These are phyloP conservation scores for Schizonepeta tenuifolia DNA, from an alignment of 257 asterid genomes.

Conservation along the genomic window DNA sequence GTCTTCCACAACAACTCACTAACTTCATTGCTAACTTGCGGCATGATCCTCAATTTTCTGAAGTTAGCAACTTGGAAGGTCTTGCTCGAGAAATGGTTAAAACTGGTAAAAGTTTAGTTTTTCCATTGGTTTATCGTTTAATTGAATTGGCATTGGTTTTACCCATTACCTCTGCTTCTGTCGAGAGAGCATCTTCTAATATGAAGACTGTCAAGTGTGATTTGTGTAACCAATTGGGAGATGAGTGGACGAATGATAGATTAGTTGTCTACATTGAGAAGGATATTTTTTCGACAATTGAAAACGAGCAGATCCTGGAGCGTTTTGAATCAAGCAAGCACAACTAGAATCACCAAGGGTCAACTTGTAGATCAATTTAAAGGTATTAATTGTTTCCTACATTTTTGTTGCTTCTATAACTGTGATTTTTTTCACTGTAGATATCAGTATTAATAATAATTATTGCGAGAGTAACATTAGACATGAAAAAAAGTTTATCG, in stretches of 20 bases:
- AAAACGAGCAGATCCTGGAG: background rate
- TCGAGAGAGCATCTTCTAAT: background rate
- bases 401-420: background rate
- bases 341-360: background rate
- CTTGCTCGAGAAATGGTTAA: background rate
- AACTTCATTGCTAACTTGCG: background rate
- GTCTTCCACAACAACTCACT: background rate
- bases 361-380: background rate
- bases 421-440: background rate
- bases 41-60: background rate
- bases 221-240: background rate
- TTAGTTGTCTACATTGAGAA: background rate
- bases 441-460: background rate
- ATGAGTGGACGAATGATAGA: background rate
- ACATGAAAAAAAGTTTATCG: no score
- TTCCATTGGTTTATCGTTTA: slow-evolving; percentile 1
- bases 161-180: background rate
- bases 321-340: background rate
- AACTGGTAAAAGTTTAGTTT: background rate
- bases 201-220: background rate
- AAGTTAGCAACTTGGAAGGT: background rate
- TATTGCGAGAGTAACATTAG: no score
- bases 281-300: background rate
- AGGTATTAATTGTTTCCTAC: background rate
- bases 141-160: slow-evolving; percentile 1